Evolutionary conservation across 306 rosid genomes (phyloP), one percentile per base, ranked within the genome.

Genomic region (Cicer yamashitae): DNA sequence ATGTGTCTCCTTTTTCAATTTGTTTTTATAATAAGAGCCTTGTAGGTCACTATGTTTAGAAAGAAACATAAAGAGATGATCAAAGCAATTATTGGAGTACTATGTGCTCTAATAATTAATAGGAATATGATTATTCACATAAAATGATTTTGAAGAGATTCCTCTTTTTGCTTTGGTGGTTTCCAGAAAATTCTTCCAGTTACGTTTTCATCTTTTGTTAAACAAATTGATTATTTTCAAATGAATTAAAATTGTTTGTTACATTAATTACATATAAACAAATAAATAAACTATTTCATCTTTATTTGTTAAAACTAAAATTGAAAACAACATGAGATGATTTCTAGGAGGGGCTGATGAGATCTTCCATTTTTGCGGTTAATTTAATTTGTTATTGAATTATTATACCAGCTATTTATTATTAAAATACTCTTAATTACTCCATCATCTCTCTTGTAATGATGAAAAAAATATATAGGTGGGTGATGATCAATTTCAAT

Each of bases 21-120:
- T 59, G 41, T 48, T 53, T 74, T 61, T 50, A 59, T 56, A 48
- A 13, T 10, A 53, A 70, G 39, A 70, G 64, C 51, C 30, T 45
- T 48, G 41, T 77, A 46, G 20, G 39, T 43, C 15, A 48, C 7
- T 48, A 48, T 22, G 57, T 40, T 51, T 39, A 56, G 71, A 72
- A 63, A 63, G 81, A 63, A 76, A 82, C 82, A 76, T 54, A 76
- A 71, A 76, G 78, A 62, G 47, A 10, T 59, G 6, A 14, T 69
- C 45, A 56, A 46, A 15, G 10, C 81, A 76, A 84, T 65, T 67
- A 76, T 75, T 74, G 50, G 12, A 46, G 43, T 59, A 10, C 30
- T 47, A 4, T n/a, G 15, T 7, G 20, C 22, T 22, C 6, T 22
- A 57, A 57, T 57, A 10, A 61, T 22, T 57, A n/a, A 61, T 38